Base-by-base conservation (phyloP, 345 rosid genomes). In the Schrenkiella parvula region DNA sequence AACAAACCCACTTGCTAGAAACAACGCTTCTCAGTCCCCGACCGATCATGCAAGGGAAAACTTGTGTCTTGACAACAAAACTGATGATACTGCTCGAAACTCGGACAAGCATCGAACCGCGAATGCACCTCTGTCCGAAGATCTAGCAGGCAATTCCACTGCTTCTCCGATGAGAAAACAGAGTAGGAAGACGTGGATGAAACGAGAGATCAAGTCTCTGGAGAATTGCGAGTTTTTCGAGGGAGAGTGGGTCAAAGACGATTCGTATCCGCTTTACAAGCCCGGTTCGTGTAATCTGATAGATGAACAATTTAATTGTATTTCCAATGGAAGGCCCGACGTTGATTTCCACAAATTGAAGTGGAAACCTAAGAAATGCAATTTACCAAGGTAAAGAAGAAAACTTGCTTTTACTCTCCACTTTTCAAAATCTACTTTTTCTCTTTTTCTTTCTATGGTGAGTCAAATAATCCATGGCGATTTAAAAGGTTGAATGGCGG, bases 291-390 rank as follows among this genome's bases (percentile, higher is more conserved):
- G 99, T 81, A 85, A 88, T 13, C 52, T 87, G 7, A 85, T 95
- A 15, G 99, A 95, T 74, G 86, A 84, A 72, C 99, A 91, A 53
- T 95, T 95, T 69, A 84, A 84, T 15, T 95, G 99, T 68, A 60
- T 91, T 32, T 50, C 31, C 47, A 95, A 95, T 44, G 97, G 98
- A 17, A 84, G 98, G 79, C 89, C 92, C 4, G 99, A 95, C 72
- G 81, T 52, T 23, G 85, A 81, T 11, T 95, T 65, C 65, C 92
- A 82, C 72, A 89, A 89, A 75, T 64, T 80, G 31, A 91, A 87
- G 77, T 95, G 99, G 99, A 89, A 86, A 86, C 99, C 99, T 11
- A 85, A 80, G 61, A 82, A 87, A 19, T 95, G 99, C 71, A 74
- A 35, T 74, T 80, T 95, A 65, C 99, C 99, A 13, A 85, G 99